Evolutionary conservation across 495 filamentous ascomycete species (phyloP), one percentile per base, ranked within the genome.

Genomic region (Ascodesmis nigricans): DNA sequence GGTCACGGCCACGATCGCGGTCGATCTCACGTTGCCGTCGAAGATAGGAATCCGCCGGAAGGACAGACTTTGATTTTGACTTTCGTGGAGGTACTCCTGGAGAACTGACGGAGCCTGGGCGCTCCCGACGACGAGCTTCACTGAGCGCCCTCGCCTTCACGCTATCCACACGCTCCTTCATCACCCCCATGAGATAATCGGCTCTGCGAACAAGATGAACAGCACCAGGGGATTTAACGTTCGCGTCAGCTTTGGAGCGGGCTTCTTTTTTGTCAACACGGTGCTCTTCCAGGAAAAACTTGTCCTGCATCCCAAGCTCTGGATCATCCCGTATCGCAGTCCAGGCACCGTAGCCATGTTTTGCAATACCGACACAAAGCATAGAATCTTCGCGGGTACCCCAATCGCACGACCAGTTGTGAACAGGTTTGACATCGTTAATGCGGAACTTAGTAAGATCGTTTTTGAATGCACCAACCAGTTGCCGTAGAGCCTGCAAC

Each of bases 211-310:
- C 87, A 23, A 99, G 69, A 48, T 99, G 87, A 21, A 95, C 87
- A 30, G 87, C 83, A 2, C 84, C 87, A 6, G 87, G 87, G 2
- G 87, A 84, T 46, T 92, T 91, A 1, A 78, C 76, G 11, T 69
- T 63, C 46, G 77, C 77, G 34, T 71, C 68, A 8, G 87, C 78
- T 43, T 79, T 78, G 40, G 62, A 65, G 11, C 87, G 76, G 45
- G 92, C 79, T 41, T 82, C 83, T 47, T 95, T 95, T 54, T 90
- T 78, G 51, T 84, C 90, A 15, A 93, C 84, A n/a, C 83, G 76
- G 51, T 93, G 83, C 49, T 99, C 87, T 52, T 99, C 87, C 4
- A 99, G 53, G 59, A 90, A 99, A 52, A 95, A 81, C 50, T 92
- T 95, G 42, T 92, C 87, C 2, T 62, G 61, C 57, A 99, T 73